A percentile compares a stretch with the other conserved stretches of the same genome.
phyloP scores from a whole-genome alignment of 805 yeast genomes.

The Hanseniaspora occidentalis region DNA sequence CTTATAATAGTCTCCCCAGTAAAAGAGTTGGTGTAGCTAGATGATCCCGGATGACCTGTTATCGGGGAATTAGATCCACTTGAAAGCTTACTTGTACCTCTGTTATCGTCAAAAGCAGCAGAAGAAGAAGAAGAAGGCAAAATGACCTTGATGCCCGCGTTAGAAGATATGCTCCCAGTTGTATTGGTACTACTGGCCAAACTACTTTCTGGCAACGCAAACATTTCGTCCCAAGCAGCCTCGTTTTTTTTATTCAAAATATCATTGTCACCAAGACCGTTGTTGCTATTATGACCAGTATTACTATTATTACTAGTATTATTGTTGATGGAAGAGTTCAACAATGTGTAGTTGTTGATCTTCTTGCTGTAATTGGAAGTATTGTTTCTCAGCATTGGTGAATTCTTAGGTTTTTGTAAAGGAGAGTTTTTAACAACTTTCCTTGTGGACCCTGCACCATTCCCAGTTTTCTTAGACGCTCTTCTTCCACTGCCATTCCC shows the following conservation, averaged over 20 bases:
- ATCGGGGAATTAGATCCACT: no score
- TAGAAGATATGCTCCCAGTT: neutral
- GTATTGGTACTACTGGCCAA: neutral
- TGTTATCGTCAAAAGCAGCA: neutral
- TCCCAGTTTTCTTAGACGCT: no score
- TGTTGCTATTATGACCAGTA: neutral
- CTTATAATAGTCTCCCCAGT: slow-evolving; percentile 2
- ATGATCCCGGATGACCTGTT: no score
- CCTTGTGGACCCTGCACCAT: neutral
- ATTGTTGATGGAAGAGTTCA: neutral
- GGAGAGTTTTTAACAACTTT: slow-evolving; percentile 24
- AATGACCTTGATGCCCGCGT: neutral
- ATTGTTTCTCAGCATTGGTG: neutral
- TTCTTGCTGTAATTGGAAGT: neutral
- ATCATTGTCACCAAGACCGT: no score
- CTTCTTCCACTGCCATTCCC: slow-evolving; percentile 13
- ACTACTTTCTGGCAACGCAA: neutral
- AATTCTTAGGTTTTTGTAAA: slow-evolving; percentile 11
- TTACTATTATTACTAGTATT: slow-evolving; percentile 1
- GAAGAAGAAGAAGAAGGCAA: neutral
- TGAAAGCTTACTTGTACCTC: no score
- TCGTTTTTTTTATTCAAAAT: slow-evolving; percentile 3
- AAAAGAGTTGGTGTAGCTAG: neutral
- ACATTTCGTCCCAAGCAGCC: slow-evolving; percentile 8
- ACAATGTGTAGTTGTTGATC: neutral